phyloP scores from a whole-genome alignment of 805 yeast species.

The Deakozyma indianensis region DNA sequence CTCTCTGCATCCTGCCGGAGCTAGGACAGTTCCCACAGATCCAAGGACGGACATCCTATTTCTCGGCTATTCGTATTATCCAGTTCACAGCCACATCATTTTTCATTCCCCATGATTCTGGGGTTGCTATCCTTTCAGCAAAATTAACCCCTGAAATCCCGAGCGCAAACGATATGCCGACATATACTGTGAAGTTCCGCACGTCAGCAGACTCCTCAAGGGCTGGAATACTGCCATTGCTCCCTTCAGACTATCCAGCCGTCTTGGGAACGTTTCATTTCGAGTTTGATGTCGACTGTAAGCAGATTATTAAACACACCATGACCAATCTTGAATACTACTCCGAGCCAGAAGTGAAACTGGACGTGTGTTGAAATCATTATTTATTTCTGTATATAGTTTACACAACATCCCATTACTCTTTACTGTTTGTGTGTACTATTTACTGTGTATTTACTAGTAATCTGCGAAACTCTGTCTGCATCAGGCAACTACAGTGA shows the following conservation, averaged over 20 bases:
- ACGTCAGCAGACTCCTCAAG: constrained; percentile 6
- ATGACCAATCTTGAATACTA: constrained; percentile 22
- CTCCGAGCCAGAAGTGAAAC: constrained; percentile 14
- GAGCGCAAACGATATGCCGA: constrained; percentile 4
- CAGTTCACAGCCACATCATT: constrained; percentile 16
- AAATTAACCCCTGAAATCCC: constrained; percentile 13
- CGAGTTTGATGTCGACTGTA: constrained; percentile 15
- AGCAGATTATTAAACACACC: constrained; percentile 15
- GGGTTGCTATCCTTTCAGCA: constrained; percentile 9
- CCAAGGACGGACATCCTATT: constrained; percentile 16
- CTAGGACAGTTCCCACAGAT: constrained; percentile 15
- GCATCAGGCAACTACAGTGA: too few species aligned
- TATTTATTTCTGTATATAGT: constrained; percentile 2
- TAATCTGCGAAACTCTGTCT: too few species aligned
- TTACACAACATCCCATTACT: not conserved
- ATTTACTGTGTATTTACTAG: too few species aligned
- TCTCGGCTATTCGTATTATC: constrained; percentile 14
- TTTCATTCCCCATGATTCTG: constrained; percentile 15
- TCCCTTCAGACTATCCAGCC: constrained; percentile 22
- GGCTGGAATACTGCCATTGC: constrained; percentile 14
- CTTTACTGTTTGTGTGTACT: too few species aligned
- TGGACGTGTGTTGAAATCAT: not conserved
- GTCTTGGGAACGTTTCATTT: constrained; percentile 24
- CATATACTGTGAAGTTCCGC: constrained; percentile 2
- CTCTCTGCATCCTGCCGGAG: constrained; percentile 18